phyloP scores from a whole-genome alignment of 2,329 filamentous ascomycete species.

The Colletotrichum coccodes region DNA sequence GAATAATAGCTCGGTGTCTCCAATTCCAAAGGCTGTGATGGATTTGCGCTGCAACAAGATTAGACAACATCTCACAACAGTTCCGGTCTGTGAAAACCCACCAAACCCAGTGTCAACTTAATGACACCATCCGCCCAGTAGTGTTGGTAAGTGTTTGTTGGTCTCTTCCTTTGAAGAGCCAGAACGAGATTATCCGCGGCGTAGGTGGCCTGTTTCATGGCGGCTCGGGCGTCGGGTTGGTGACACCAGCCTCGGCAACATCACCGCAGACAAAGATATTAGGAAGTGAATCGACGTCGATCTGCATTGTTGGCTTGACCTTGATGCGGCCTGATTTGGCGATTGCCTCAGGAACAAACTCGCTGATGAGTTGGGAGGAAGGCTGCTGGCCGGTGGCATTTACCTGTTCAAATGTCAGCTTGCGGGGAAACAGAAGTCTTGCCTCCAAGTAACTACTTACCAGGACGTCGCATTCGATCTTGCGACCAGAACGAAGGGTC shows the following conservation, averaged over 20 bases:
- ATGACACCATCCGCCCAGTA: slow-evolving; percentile 60
- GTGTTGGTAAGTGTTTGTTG: slow-evolving; percentile 51
- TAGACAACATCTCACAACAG: neutral
- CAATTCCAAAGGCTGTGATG: slow-evolving; percentile 54
- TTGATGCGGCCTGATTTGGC: slow-evolving; percentile 59
- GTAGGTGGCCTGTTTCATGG: slow-evolving; percentile 61
- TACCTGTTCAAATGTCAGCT: slow-evolving; percentile 50
- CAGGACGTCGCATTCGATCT: slow-evolving; percentile 60
- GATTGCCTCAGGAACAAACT: slow-evolving; percentile 55
- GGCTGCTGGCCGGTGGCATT: slow-evolving; percentile 70
- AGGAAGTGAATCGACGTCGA: slow-evolving; percentile 56
- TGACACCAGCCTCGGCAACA: slow-evolving; percentile 62
- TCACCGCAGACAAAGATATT: slow-evolving; percentile 74
- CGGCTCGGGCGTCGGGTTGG: slow-evolving; percentile 65
- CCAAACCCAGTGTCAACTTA: slow-evolving; percentile 64
- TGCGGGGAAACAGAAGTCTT: slow-evolving; percentile 1
- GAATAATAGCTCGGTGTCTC: slow-evolving; percentile 54
- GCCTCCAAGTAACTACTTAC: slow-evolving; percentile 44
- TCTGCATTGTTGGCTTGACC: slow-evolving; percentile 66
- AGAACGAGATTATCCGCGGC: slow-evolving; percentile 65
- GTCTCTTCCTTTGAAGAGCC: slow-evolving; percentile 51
- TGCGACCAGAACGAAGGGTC: slow-evolving; percentile 55
- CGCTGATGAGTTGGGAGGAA: slow-evolving; percentile 58
- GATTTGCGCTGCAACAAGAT: slow-evolving; percentile 52
- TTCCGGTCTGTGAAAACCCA: slow-evolving; percentile 41